These are phyloP conservation scores for Fusarium irregulare DNA, from an alignment of 2,329 filamentous ascomycete genomes.

Conservation along the genomic window DNA sequence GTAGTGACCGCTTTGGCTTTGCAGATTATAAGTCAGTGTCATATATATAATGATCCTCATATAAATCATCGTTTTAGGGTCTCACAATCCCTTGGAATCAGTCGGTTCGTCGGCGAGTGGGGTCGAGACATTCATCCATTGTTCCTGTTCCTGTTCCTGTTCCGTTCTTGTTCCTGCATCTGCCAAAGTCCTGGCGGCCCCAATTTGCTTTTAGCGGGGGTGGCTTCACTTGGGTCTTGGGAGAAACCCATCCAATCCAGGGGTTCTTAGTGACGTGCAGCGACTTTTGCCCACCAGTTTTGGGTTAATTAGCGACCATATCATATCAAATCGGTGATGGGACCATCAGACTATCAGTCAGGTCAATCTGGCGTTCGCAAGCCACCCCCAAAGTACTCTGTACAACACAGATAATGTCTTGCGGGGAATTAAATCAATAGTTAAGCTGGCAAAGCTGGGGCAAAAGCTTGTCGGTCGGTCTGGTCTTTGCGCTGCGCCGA, in stretches of 20 bases:
- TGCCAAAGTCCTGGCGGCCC: conserved; percentile 26
- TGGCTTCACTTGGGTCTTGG: conserved; percentile 33
- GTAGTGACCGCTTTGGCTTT: background rate
- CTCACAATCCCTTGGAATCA: conserved; percentile 24
- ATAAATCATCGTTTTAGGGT: conserved; percentile 8
- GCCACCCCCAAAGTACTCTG: background rate
- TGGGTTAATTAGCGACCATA: conserved; percentile 11
- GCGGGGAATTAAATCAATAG: conserved; percentile 26
- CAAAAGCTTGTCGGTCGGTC: conserved; percentile 37
- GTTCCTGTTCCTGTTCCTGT: background rate
- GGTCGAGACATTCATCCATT: conserved; percentile 38
- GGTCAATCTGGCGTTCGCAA: background rate
- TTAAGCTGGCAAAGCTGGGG: conserved; percentile 28
- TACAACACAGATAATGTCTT: background rate
- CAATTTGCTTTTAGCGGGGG: conserved; percentile 41
- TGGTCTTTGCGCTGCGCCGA: conserved; percentile 22
- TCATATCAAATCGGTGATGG: background rate
- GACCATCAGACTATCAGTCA: conserved; percentile 5
- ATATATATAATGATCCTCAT: conserved; percentile 16
- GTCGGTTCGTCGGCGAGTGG: conserved; percentile 44
- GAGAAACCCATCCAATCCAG: background rate
- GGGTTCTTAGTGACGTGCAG: conserved; percentile 26
- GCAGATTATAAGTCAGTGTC: background rate
- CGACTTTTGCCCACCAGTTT: conserved; percentile 7
- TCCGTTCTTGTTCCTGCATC: conserved; percentile 47